Conservation (phyloP, 257 asterid genomes). For the Echium plantagineum region DNA sequence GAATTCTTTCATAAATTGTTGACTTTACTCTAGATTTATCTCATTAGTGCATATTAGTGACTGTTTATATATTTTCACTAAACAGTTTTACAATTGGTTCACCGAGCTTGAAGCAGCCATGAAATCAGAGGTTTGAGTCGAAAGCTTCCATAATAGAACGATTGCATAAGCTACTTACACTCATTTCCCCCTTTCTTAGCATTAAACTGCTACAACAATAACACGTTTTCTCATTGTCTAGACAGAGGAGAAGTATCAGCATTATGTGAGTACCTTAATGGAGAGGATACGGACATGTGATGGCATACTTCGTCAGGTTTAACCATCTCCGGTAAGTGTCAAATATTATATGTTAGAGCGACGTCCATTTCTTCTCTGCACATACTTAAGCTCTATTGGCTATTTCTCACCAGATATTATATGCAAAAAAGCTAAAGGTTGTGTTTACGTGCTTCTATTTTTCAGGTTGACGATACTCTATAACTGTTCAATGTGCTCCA, state of each 20-base stretch:
- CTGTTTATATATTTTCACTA: slow-evolving; percentile 10
- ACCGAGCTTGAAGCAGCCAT: too few relatives aligned
- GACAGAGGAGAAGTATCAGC: slow-evolving; percentile 99
- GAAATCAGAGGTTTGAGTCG: slow-evolving; percentile 85
- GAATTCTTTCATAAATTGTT: too few relatives aligned
- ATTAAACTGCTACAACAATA: neutral
- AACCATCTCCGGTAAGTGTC: too few relatives aligned
- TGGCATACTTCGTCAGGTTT: slow-evolving; percentile 76
- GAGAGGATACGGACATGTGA: slow-evolving; percentile 90
- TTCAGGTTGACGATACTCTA: slow-evolving; percentile 96
- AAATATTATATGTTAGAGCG: too few relatives aligned
- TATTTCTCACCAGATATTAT: neutral
- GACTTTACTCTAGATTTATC: neutral
- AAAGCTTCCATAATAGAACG: slow-evolving; percentile 5
- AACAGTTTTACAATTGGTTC: slow-evolving; percentile 98
- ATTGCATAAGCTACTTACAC: neutral
- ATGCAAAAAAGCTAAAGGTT: slow-evolving; percentile 12
- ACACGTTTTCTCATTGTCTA: slow-evolving; percentile 12
- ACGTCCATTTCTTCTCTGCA: too few relatives aligned
- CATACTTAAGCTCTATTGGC: neutral
- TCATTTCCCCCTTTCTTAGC: slow-evolving; percentile 1
- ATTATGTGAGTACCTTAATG: slow-evolving; percentile 76
- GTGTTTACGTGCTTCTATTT: slow-evolving; percentile 15
- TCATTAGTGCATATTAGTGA: neutral
- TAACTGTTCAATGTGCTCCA: slow-evolving; percentile 83